These are phyloP conservation scores for Candida sanyaensis DNA, from an alignment of 1,139 yeast genomes.

Conservation along the genomic window DNA sequence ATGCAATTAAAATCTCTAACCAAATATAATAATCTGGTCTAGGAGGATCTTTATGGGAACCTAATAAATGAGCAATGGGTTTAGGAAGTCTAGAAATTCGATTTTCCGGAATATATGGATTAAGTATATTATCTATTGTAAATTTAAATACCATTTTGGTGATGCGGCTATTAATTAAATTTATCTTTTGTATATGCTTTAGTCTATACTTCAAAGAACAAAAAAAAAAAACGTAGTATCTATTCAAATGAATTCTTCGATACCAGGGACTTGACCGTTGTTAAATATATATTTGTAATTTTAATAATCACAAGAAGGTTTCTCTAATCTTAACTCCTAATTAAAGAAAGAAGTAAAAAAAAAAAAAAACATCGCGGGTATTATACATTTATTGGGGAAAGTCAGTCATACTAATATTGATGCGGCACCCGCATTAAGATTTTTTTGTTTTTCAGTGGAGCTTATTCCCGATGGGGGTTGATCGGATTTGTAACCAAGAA, in stretches of 20 bases:
- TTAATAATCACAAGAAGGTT: no score
- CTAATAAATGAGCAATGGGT: constrained; percentile 31
- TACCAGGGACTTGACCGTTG: no score
- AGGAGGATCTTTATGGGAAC: constrained; percentile 30
- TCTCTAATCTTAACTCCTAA: no score
- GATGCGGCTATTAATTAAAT: no score
- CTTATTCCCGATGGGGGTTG: not conserved
- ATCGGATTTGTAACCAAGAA: no score
- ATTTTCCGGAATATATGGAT: constrained; percentile 32
- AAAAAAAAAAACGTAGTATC: not conserved
- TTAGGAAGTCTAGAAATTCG: constrained; percentile 30
- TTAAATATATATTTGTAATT: no score
- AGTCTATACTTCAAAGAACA: not conserved
- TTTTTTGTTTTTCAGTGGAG: not conserved
- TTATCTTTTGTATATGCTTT: no score
- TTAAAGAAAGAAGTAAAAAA: not conserved
- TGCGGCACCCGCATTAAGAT: no score
- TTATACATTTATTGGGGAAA: no score
- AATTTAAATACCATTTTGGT: constrained; percentile 39
- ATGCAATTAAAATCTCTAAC: constrained; percentile 47
- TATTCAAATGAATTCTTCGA: no score
- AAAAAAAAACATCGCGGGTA: not conserved
- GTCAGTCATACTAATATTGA: no score
- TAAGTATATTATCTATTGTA: constrained; percentile 35
- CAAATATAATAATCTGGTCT: constrained; percentile 44